Evolutionary conservation across 1,139 yeast species (phyloP), one percentile per base, ranked within the genome.

Genomic region (Candida glucosophila): DNA sequence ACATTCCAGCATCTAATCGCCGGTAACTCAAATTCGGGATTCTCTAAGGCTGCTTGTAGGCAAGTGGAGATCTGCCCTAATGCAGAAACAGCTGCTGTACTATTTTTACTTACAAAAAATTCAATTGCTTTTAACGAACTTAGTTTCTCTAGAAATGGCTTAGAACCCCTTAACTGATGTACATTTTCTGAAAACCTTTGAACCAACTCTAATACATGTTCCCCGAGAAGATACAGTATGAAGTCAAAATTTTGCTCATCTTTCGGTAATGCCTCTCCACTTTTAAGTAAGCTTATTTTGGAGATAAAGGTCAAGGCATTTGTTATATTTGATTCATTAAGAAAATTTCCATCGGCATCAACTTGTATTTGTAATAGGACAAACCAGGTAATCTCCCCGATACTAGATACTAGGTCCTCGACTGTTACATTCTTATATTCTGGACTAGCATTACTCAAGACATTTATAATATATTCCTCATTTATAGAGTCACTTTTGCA

Each of bases 41-140:
- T 68, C 20, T 78, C 88, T 17, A 88, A 52, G 1, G 92, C 79
- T 0, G 90, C 75, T 43, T 86, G 96, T 12, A 92, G 55, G 40
- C 94, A 81, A 1, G 94, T 80, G 31, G 86, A 78, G 4, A 92
- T 70, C 45, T 90, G 98, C 0, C 96, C 95, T 18, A 88, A 57
- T 1, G 93, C 90, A 4, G 85, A 70, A 3, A 80, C 73, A 11
- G 83, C 72, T 2, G 78, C 67, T 4, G 63, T 48, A 4, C 76
- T 73, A 15, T 81, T 64, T n/a, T 75, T 64, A 26, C 65, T 61
- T 12, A 83, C 73, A 20, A 88, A 54, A 35, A 78, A 73, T 23
- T 76, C 73, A 20, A 90, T 68, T 0, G 95, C 95, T 28, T 73
- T 59, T 6, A 90, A 63, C 2, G 93, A 80, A 22, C 75, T 68